Conservation (phyloP, 1,139 yeast species). For the Geotrichum histeridarum region DNA sequence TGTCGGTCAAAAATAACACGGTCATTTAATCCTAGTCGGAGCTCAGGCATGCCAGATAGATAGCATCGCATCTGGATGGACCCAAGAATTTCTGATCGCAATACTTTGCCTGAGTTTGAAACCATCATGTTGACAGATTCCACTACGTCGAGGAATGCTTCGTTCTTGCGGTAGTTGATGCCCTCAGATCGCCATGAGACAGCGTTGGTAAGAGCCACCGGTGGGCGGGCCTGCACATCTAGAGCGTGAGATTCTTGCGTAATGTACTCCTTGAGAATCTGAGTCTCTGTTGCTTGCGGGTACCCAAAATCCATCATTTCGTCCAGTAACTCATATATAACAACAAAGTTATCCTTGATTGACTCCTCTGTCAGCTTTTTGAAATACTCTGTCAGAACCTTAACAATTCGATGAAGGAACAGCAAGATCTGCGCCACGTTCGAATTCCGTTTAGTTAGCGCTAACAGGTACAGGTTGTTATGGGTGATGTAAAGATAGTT, state of each 20-base stretch:
- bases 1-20: slow-evolving; percentile 62
- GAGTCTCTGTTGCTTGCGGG: slow-evolving; percentile 95
- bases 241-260: slow-evolving; percentile 45
- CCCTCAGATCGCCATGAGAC: slow-evolving; percentile 97
- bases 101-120: slow-evolving; percentile 81
- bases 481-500: slow-evolving; percentile 81
- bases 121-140: slow-evolving; percentile 90
- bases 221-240: slow-evolving; percentile 61
- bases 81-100: slow-evolving; percentile 87
- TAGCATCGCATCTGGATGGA: slow-evolving; percentile 81
- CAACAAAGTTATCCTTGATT: slow-evolving; percentile 87
- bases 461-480: slow-evolving; percentile 76
- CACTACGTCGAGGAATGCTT: slow-evolving; percentile 91
- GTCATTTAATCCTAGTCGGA: slow-evolving; percentile 86
- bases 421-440: slow-evolving; percentile 76
- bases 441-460: slow-evolving; percentile 69
- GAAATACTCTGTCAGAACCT: slow-evolving; percentile 79
- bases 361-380: slow-evolving; percentile 90
- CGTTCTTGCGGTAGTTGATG: slow-evolving; percentile 82
- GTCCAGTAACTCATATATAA: slow-evolving; percentile 86
- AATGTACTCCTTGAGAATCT: slow-evolving; percentile 73
- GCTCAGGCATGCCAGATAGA: slow-evolving; percentile 95
- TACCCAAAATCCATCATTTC: slow-evolving; percentile 98
- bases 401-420: slow-evolving; percentile 69
- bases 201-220: slow-evolving; percentile 87